These are phyloP conservation scores for Trichoderma virens DNA, from an alignment of 495 filamentous ascomycete species.

Conservation along the genomic window DNA sequence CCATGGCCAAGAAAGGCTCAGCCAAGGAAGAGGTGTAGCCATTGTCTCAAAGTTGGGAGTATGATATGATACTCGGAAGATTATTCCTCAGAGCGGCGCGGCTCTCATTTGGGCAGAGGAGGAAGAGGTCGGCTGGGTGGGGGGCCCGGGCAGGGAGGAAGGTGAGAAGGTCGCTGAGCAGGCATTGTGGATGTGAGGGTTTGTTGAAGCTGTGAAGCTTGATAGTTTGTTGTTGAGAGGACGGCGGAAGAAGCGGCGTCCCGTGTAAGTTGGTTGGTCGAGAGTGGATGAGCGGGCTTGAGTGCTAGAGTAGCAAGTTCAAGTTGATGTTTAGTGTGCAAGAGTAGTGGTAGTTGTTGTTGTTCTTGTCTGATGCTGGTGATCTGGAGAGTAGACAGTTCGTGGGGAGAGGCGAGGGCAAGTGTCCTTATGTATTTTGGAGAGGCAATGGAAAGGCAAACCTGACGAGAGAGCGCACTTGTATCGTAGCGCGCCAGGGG, in stretches of 20 bases:
- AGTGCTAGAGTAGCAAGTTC: not conserved
- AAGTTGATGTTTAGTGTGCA: not conserved
- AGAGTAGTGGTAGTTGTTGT: not conserved
- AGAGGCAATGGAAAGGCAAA: constrained; percentile 6
- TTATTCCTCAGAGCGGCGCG: not conserved
- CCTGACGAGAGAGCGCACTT: not conserved
- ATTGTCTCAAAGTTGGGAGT: not conserved
- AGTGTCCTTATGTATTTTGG: constrained; percentile 9
- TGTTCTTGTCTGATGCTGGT: constrained; percentile 9
- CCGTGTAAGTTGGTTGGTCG: constrained; percentile 3
- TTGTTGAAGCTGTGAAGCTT: constrained; percentile 5
- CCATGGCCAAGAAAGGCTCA: not conserved
- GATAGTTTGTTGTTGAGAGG: not conserved
- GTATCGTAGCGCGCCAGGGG: not conserved
- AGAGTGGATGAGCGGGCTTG: not conserved
- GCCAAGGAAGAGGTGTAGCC: not conserved
- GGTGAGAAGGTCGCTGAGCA: constrained; percentile 55
- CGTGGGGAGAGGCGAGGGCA: constrained; percentile 5
- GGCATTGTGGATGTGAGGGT: constrained; percentile 33
- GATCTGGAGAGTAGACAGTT: constrained; percentile 7
- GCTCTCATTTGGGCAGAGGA: constrained; percentile 63
- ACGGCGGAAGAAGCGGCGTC: constrained; percentile 5
- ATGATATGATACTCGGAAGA: not conserved
- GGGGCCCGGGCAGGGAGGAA: constrained; percentile 80
- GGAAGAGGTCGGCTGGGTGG: constrained; percentile 78